Percentiles rank a stretch among this genome's conserved stretches.
These are phyloP conservation scores for Neurospora terricola DNA, from an alignment of 495 filamentous ascomycete species.

Conservation along the genomic window DNA sequence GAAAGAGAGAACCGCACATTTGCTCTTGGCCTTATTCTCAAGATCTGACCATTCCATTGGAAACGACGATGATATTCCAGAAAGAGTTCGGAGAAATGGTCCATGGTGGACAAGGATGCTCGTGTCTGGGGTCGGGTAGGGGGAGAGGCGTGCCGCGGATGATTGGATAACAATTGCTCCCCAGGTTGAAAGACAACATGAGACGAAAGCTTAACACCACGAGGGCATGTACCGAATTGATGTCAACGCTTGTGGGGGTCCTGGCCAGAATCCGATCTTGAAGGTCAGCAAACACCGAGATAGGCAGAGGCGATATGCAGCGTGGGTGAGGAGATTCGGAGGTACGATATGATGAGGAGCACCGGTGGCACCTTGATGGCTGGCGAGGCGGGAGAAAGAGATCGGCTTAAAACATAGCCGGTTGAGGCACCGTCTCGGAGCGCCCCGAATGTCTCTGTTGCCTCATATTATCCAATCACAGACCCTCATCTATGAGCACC, in stretches of 20 bases:
- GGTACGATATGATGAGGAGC: not conserved
- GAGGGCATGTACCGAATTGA: not conserved
- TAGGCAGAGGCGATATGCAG: not conserved
- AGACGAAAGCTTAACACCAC: not conserved
- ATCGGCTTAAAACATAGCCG: not conserved
- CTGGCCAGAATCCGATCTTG: not conserved
- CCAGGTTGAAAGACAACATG: not conserved
- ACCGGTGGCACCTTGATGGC: not conserved
- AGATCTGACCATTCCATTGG: not conserved
- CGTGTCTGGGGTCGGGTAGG: not conserved
- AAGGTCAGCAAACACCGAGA: not conserved
- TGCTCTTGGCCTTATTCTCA: not conserved
- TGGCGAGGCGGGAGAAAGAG: not conserved
- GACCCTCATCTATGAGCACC: not conserved
- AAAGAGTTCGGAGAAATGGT: not conserved
- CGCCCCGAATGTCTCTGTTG: not conserved
- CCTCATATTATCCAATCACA: conserved; percentile 8
- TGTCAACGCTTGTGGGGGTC: not conserved
- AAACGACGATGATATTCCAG: not conserved
- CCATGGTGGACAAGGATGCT: not conserved
- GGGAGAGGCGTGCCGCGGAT: not conserved
- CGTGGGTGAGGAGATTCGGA: not conserved
- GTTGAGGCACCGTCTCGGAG: not conserved
- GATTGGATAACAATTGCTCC: not conserved
- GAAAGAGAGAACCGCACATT: not conserved